Base-by-base conservation (phyloP, 352 stramenopile genomes). In the Pythium sukuiense region DNA sequence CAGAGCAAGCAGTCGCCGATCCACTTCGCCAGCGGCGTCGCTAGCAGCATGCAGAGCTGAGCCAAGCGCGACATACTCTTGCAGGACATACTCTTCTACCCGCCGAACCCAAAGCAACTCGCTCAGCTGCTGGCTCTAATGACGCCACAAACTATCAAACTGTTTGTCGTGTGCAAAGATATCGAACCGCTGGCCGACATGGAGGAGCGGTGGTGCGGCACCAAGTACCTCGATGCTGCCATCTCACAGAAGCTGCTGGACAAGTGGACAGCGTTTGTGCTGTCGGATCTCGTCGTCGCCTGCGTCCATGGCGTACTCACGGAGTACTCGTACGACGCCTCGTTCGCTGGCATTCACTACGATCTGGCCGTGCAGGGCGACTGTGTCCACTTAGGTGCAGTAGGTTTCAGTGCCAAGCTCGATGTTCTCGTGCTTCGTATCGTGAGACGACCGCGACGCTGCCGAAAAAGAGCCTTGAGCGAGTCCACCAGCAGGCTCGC, bases 121-220 rank as follows among this genome's bases (percentile, higher is more conserved):
- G 18, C 35, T 0, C 35, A 69, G 13, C 48, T 81, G n/a, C 39
- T 81, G 7, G 39, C 37, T 4, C 55, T 79, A 1, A 73, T 88
- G 66, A 76, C 68, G n/a, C 77, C 80, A 4, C 35, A 74, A 39
- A 61, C 72, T 9, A 74, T 83, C 65, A 70, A 73, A 13, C 50
- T 88, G 2, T 54, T 79, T 29, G 52, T 83, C 6, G 76, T 73
- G 6, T 76, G 65, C 30, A 72, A 85, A 41, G 63, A 63, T 14
- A 39, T 79, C 11, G 72, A 77, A 50, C 30, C 69, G 13, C 59
- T 50, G 20, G 61, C 63, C 0, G 72, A 70, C 27, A 63, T 57
- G n/a, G 68, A 77, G 58, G 80, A 85, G 55, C 71, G 69, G 16
- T 88, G 77, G 76, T 83, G 82, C 30, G 71, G 76, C 30, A 77